Conservation (phyloP, 2,329 filamentous ascomycete genomes). For the Fusarium oxysporum region DNA sequence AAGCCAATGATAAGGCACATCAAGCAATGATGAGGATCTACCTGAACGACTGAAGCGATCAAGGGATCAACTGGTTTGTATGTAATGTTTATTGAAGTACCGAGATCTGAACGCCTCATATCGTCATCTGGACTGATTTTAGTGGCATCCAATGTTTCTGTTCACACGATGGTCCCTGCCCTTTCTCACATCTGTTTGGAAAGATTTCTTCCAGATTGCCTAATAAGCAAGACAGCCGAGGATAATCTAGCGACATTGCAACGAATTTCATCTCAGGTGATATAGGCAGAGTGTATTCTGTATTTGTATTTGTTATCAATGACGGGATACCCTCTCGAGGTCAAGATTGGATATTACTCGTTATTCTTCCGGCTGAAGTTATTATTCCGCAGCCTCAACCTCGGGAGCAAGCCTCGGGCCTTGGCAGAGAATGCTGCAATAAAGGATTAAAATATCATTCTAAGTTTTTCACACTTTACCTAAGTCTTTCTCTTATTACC, state of each 20-base stretch:
- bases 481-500: background rate
- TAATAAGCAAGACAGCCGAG: constrained; percentile 15
- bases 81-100: background rate
- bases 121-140: constrained; percentile 5
- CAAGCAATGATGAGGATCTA: background rate
- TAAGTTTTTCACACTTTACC: background rate
- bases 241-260: constrained; percentile 21
- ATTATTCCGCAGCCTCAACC: background rate
- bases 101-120: background rate
- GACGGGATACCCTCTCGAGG: constrained; percentile 9
- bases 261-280: background rate
- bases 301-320: background rate
- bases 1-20: background rate
- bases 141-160: background rate
- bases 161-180: constrained; percentile 17
- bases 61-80: background rate
- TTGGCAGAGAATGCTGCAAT: no score
- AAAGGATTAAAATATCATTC: background rate
- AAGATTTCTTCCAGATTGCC: constrained; percentile 7
- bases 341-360: background rate
- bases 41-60: background rate
- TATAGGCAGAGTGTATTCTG: background rate
- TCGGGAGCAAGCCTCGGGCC: background rate
- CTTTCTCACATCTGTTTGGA: constrained; percentile 7
- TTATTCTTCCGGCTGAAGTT: background rate